Percentiles rank a stretch among this genome's conserved stretches.
phyloP scores from a whole-genome alignment of 2,329 filamentous ascomycete genomes.

The Gnomoniopsis smithogilvyi region DNA sequence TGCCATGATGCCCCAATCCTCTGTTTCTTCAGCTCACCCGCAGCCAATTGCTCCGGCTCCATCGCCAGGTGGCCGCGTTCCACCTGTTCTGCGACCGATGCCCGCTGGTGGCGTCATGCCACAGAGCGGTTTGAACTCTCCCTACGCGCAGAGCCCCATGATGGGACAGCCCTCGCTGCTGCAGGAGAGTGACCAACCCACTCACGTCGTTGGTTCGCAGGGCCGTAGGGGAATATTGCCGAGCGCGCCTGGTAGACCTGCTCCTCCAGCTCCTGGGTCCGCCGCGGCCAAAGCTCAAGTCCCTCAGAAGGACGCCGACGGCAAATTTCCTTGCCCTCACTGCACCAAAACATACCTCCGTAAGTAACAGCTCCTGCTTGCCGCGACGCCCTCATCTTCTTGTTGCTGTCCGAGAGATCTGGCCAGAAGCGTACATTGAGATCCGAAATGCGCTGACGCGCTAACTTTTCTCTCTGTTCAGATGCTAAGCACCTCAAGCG shows the following conservation, averaged over 20 bases:
- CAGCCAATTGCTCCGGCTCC: slow-evolving; percentile 76
- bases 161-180: slow-evolving; percentile 52
- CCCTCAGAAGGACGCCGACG: slow-evolving; percentile 91
- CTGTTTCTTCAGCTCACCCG: slow-evolving; percentile 65
- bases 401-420: not conserved
- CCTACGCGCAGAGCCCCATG: slow-evolving; percentile 56
- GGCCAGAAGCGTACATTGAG: slow-evolving; percentile 43
- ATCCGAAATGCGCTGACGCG: slow-evolving; percentile 91
- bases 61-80: slow-evolving; percentile 48
- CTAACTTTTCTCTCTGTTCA: slow-evolving; percentile 46
- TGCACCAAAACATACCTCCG: slow-evolving; percentile 98
- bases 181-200: slow-evolving; percentile 63
- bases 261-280: slow-evolving; percentile 68
- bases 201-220: slow-evolving; percentile 93
- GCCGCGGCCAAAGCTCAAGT: slow-evolving; percentile 75
- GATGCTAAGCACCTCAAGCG: not conserved
- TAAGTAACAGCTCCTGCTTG: slow-evolving; percentile 73
- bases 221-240: slow-evolving; percentile 88
- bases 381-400: not conserved
- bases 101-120: slow-evolving; percentile 63
- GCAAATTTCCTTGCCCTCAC: slow-evolving; percentile 96
- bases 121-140: slow-evolving; percentile 54
- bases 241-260: slow-evolving; percentile 81
- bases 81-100: slow-evolving; percentile 66
- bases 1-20: slow-evolving; percentile 64